Base-by-base conservation (phyloP, 2,329 filamentous ascomycete species). In the Fusarium palustre region DNA sequence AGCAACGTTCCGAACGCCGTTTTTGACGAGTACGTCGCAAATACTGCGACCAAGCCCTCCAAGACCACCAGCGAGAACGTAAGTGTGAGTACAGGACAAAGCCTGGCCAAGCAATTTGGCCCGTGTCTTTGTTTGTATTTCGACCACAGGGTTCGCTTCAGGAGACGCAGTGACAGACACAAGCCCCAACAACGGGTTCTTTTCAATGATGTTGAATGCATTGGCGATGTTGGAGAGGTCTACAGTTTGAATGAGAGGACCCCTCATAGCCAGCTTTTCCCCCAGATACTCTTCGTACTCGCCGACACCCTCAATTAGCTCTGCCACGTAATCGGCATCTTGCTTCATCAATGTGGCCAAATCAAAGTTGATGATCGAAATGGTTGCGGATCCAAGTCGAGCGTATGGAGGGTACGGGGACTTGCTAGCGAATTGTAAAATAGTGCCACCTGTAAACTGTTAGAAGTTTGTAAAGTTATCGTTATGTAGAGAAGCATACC, bases 11-110 rank as follows among this genome's bases (percentile, higher is more conserved):
- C 78, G 81, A 2, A 83, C 88, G 2, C 88, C 88, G 15, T 83
- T 81, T 7, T 75, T 71, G n/a, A 80, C 78, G 56, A 90, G 79
- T 55, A 86, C 80, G 55, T 81, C 78, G 3, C 86, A 83, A 38
- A 89, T 83, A 66, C 81, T 84, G 34, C 81, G 80, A 1, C 87
- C 88, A 1, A 90, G 79, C 13, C 87, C 88, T 18, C 87, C 86
- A 0, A 88, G 80, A 1, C 87, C 86, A 18, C 88, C 88, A 6
- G 82, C 81, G 5, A 90, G 75, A 4, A 90, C 71, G 58, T 90
- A 90, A 1, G 85, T 84, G 1, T 77, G 80, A 9, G 80, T 74
- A 2, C 69, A 55, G 4, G 79, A 78, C 43, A 84, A 71, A 7
- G 61, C 69, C 5, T 80, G 76, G 2, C 59, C 42, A 8, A 82